phyloP scores from a whole-genome alignment of 371 early-diverging fungal genomes.

The Lichtheimia ramosa region DNA sequence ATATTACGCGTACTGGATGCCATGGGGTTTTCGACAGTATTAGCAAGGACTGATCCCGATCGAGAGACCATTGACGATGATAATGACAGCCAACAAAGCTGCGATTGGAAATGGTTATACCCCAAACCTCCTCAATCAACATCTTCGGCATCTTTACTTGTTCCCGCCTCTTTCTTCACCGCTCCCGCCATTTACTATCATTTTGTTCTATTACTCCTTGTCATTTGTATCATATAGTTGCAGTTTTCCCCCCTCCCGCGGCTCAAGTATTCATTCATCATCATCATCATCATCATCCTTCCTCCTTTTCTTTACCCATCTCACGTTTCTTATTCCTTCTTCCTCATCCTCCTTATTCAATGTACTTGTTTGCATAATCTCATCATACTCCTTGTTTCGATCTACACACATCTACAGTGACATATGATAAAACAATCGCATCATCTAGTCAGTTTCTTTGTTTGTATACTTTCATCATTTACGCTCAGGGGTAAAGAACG shows the following conservation, averaged over 20 bases:
- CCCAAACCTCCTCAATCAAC: background rate
- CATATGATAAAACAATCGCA: too few species aligned
- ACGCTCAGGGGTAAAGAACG: too few species aligned
- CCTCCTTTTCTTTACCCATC: background rate
- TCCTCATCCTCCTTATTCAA: background rate
- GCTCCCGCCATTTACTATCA: background rate
- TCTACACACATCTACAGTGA: background rate
- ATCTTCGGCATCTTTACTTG: background rate
- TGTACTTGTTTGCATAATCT: background rate
- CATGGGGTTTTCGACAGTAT: constrained; percentile 44
- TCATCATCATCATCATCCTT: background rate
- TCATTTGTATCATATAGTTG: background rate
- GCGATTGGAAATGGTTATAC: constrained; percentile 2
- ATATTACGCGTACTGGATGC: constrained; percentile 43
- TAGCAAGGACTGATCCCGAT: constrained; percentile 34
- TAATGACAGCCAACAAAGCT: constrained; percentile 3
- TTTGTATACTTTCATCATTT: too few species aligned
- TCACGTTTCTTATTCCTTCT: constrained; percentile 2
- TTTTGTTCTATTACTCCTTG: background rate
- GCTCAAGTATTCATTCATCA: background rate
- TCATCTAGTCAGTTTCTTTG: too few species aligned
- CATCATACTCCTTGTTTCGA: background rate
- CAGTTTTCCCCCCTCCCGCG: background rate
- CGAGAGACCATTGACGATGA: constrained; percentile 24
- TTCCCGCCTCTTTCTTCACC: background rate